Percentiles rank a stretch among this genome's conserved stretches.
phyloP scores from a whole-genome alignment of 768 basidiomycete genomes.

The Mycena albidolilacea region DNA sequence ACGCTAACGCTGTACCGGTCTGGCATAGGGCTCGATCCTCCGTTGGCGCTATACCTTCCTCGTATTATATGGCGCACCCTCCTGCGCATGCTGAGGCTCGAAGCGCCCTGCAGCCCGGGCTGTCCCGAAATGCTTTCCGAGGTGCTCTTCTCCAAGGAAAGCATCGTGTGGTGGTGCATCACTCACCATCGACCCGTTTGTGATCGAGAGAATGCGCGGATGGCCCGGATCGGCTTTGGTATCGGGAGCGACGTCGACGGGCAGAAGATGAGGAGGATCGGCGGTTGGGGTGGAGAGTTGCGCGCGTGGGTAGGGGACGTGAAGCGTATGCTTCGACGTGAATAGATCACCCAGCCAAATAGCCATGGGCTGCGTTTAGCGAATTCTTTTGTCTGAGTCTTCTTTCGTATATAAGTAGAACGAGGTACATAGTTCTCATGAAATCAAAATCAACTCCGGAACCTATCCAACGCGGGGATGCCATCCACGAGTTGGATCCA shows the following conservation, averaged over 20 bases:
- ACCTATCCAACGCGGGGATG: too few relatives aligned
- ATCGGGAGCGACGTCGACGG: constrained; percentile 46
- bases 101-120: constrained; percentile 61
- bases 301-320: constrained; percentile 58
- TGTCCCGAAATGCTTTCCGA: constrained; percentile 59
- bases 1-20: background rate
- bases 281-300: constrained; percentile 65
- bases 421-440: too few relatives aligned
- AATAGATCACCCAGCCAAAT: constrained; percentile 1
- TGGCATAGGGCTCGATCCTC: constrained; percentile 79
- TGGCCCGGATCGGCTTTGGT: constrained; percentile 52
- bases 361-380: too few relatives aligned
- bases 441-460: too few relatives aligned
- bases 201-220: constrained; percentile 42
- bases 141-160: constrained; percentile 62
- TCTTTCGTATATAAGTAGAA: too few relatives aligned
- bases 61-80: constrained; percentile 69
- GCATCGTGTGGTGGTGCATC: constrained; percentile 69
- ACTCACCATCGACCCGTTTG: constrained; percentile 55
- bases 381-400: too few relatives aligned
- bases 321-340: constrained; percentile 44
- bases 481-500: too few relatives aligned
- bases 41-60: constrained; percentile 72
- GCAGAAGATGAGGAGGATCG: constrained; percentile 63
- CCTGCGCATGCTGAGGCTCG: constrained; percentile 55